Conservation (phyloP, 1,284 basidiomycete genomes). For the Ceratobasidium sp. region DNA sequence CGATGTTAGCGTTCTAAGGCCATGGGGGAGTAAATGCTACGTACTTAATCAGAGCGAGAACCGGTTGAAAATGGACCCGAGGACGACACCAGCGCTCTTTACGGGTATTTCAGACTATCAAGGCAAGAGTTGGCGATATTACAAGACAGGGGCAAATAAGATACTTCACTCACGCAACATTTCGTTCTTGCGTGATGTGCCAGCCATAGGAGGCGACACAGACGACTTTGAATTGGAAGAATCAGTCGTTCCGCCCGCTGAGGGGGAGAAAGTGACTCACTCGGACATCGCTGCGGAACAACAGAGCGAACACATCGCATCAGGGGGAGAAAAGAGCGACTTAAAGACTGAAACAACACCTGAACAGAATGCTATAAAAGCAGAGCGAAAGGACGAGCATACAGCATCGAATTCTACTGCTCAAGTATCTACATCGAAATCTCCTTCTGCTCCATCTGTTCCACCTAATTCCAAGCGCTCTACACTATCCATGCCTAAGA, state of each 20-base stretch:
- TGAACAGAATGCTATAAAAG: not conserved
- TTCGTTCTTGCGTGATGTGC: too few relatives aligned
- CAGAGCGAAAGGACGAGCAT: not conserved
- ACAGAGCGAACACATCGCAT: not conserved
- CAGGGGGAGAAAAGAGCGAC: slow-evolving; percentile 20
- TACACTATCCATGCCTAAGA: not conserved
- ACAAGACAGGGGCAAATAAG: slow-evolving; percentile 5
- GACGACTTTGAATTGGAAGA: slow-evolving; percentile 14
- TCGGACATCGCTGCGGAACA: slow-evolving; percentile 17
- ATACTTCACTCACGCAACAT: slow-evolving; percentile 1
- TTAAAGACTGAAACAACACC: not conserved
- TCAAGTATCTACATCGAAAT: not conserved
- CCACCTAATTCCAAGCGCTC: not conserved
- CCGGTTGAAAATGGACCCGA: slow-evolving; percentile 3
- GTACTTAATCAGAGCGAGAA: slow-evolving; percentile 17
- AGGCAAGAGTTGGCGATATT: slow-evolving; percentile 33
- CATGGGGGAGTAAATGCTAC: slow-evolving; percentile 16
- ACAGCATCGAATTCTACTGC: not conserved
- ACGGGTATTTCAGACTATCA: slow-evolving; percentile 16
- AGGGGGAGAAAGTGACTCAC: slow-evolving; percentile 22
- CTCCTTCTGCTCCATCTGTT: not conserved
- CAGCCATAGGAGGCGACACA: too few relatives aligned
- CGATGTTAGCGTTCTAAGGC: slow-evolving; percentile 47
- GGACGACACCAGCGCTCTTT: not conserved
- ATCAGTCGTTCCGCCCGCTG: slow-evolving; percentile 30